A percentile compares a stretch with the other conserved stretches of the same genome.
These are phyloP conservation scores for Fomitopsis palustris DNA, from an alignment of 1,284 basidiomycete genomes.

Conservation along the genomic window DNA sequence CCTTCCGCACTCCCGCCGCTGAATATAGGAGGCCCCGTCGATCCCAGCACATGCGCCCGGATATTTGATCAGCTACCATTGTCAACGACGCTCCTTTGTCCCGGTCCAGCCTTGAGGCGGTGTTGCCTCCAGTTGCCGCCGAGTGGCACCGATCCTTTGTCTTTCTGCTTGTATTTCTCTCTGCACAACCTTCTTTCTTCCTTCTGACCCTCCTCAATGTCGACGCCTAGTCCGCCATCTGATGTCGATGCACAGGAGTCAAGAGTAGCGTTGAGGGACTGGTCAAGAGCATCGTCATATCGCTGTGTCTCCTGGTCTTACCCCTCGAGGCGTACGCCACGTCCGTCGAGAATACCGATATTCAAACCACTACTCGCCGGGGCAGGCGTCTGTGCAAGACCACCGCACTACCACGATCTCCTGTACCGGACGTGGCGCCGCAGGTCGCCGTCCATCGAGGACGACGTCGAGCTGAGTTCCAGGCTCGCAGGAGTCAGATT, in stretches of 20 bases:
- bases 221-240: neutral
- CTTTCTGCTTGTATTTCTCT: constrained; percentile 1
- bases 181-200: neutral
- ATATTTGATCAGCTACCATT: neutral
- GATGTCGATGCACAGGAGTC: constrained; percentile 11
- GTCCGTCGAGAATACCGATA: neutral
- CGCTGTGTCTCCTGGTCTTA: constrained; percentile 25
- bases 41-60: neutral
- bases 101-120: neutral
- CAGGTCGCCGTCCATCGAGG: constrained; percentile 6
- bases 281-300: constrained; percentile 25
- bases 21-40: neutral
- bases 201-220: neutral
- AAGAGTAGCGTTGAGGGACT: constrained; percentile 18
- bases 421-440: constrained; percentile 17
- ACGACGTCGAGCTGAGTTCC: constrained; percentile 22
- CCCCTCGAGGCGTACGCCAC: constrained; percentile 9
- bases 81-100: constrained; percentile 3
- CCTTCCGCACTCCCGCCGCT: neutral
- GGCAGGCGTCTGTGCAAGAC: constrained; percentile 17
- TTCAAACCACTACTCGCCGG: constrained; percentile 2
- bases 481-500: constrained; percentile 23
- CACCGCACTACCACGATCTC: constrained; percentile 25
- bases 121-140: neutral
- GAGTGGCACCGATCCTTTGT: neutral